Percentiles rank a stretch among this genome's conserved stretches.
Conservation (phyloP, 441 rosid species). For the Capsella rubella region DNA sequence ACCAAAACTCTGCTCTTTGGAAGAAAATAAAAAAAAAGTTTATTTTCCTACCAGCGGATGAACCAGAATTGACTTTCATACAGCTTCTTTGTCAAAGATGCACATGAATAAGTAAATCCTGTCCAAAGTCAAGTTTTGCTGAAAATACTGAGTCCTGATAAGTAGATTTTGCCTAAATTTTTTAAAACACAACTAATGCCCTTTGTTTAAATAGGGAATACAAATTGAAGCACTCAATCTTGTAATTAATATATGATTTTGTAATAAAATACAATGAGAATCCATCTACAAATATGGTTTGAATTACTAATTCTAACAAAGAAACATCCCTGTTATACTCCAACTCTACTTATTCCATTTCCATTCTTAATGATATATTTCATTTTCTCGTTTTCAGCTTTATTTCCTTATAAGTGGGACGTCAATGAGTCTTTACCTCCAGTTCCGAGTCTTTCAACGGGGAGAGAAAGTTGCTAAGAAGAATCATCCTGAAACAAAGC, state of each 20-base stretch:
- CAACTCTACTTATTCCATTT: constrained; percentile 13
- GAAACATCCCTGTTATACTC: neutral
- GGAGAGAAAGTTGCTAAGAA: constrained; percentile 19
- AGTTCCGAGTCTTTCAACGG: constrained; percentile 21
- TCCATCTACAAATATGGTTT: neutral
- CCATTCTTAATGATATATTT: neutral
- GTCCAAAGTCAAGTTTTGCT: neutral
- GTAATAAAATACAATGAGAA: neutral
- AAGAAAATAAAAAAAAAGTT: constrained; percentile 60
- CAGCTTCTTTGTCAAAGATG: constrained; percentile 96
- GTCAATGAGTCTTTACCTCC: constrained; percentile 4
- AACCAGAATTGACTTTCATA: constrained; percentile 84
- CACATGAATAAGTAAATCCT: constrained; percentile 72
- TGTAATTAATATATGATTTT: constrained; percentile 8
- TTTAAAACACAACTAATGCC: neutral
- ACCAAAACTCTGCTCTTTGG: constrained; percentile 87
- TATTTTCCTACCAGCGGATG: constrained; percentile 54
- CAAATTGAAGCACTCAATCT: neutral
- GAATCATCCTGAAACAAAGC: constrained; percentile 73
- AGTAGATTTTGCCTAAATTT: neutral
- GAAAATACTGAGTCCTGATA: neutral
- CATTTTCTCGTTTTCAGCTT: constrained; percentile 1
- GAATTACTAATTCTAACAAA: neutral
- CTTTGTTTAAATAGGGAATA: neutral
- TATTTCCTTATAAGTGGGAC: constrained; percentile 21